A percentile compares a stretch with the other conserved stretches of the same genome.
Conservation (phyloP, 2,329 filamentous ascomycete species). For the Hirsutella thompsonii region DNA sequence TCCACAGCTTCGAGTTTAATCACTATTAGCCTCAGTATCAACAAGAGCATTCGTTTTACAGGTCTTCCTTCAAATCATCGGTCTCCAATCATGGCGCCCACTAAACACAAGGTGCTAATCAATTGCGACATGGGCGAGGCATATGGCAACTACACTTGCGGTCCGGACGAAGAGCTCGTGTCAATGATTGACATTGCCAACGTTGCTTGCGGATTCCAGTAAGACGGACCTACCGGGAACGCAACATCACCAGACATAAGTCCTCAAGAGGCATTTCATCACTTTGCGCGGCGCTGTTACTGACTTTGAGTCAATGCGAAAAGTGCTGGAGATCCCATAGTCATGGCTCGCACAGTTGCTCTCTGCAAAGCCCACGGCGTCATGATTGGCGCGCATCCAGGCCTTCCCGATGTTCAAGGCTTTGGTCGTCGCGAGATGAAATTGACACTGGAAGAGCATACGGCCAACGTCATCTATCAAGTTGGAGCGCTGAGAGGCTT, state of each 20-base stretch:
- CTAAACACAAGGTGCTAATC: constrained; percentile 13
- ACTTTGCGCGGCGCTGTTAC: constrained; percentile 1
- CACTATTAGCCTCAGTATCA: too few species aligned
- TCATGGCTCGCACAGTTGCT: constrained; percentile 7
- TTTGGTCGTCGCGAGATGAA: constrained; percentile 10
- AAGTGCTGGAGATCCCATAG: constrained; percentile 8
- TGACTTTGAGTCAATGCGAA: background rate
- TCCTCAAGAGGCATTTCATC: background rate
- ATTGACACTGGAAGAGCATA: constrained; percentile 6
- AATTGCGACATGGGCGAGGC: constrained; percentile 33
- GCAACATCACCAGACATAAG: background rate
- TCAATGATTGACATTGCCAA: constrained; percentile 49
- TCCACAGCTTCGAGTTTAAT: too few species aligned
- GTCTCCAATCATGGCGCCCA: constrained; percentile 1
- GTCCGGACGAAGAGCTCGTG: constrained; percentile 44
- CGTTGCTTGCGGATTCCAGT: constrained; percentile 44
- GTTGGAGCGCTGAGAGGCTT: constrained; percentile 7
- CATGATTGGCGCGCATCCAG: constrained; percentile 7
- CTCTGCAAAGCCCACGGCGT: constrained; percentile 7
- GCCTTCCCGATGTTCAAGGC: constrained; percentile 8
- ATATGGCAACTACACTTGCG: constrained; percentile 31
- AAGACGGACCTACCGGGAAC: background rate
- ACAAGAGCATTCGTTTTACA: too few species aligned
- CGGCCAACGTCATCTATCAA: constrained; percentile 8
- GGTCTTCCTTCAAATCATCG: too few species aligned